phyloP scores from a whole-genome alignment of 2,329 filamentous ascomycete species.

The Diaporthe capsici region DNA sequence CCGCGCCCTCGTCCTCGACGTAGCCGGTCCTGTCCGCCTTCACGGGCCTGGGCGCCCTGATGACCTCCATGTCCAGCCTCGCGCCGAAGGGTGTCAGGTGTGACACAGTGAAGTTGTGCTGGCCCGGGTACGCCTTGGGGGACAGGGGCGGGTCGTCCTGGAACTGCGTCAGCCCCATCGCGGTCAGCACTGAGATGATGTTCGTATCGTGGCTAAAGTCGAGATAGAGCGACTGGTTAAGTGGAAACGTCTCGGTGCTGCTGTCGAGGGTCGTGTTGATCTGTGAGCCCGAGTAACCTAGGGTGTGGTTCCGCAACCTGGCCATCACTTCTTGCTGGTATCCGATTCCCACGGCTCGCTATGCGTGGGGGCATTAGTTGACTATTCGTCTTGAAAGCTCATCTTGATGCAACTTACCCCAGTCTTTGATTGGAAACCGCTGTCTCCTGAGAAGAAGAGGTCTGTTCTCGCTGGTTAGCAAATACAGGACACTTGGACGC shows the following conservation, averaged over 20 bases:
- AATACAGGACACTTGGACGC: background rate
- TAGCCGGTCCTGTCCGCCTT: slow-evolving; percentile 68
- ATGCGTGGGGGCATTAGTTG: slow-evolving; percentile 16
- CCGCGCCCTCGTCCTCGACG: slow-evolving; percentile 50
- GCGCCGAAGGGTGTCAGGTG: slow-evolving; percentile 81
- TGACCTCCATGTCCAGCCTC: slow-evolving; percentile 80
- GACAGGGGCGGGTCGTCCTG: slow-evolving; percentile 65
- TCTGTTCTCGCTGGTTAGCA: slow-evolving; percentile 51
- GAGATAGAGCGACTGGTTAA: slow-evolving; percentile 81
- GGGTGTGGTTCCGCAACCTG: slow-evolving; percentile 76
- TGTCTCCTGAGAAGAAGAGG: slow-evolving; percentile 73
- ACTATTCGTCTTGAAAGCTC: background rate
- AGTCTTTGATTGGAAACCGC: slow-evolving; percentile 74
- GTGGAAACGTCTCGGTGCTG: slow-evolving; percentile 77
- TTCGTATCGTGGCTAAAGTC: slow-evolving; percentile 86
- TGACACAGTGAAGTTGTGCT: slow-evolving; percentile 75
- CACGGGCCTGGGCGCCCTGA: slow-evolving; percentile 76
- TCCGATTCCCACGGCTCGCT: slow-evolving; percentile 79
- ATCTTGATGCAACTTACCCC: slow-evolving; percentile 58
- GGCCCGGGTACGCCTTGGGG: slow-evolving; percentile 65
- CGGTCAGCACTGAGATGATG: slow-evolving; percentile 77
- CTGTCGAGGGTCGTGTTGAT: slow-evolving; percentile 80
- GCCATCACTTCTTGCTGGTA: slow-evolving; percentile 82
- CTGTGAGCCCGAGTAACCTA: slow-evolving; percentile 70
- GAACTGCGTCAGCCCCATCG: slow-evolving; percentile 81